Base-by-base conservation (phyloP, 2,329 filamentous ascomycete species). In the Alternaria ethzedia region DNA sequence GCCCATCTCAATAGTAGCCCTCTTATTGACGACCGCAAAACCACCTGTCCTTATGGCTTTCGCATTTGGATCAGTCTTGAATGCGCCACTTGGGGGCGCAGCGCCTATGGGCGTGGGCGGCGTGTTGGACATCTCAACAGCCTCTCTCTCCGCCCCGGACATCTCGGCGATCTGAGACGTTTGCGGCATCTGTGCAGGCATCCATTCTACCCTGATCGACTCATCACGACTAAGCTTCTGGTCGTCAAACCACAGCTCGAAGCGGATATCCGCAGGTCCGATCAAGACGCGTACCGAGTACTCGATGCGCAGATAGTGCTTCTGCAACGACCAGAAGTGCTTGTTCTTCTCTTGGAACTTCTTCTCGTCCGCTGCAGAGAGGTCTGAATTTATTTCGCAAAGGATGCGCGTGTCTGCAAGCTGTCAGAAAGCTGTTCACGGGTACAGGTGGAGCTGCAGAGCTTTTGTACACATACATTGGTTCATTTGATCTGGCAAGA, bases 201-300 rank as follows among this genome's bases (percentile, higher is more conserved):
- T 46, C 77, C 78, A 80, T 9, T 79, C 75, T 0, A 81, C 77
- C n/a, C 67, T 73, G n/a, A 80, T 78, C 1, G 75, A 72, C 23
- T 78, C 69, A 49, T 79, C 77, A 9, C 70, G 69, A 45, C 71
- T 75, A 5, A 80, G 68, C 57, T 79, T 80, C 32, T 76, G 72
- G 30, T 75, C 74, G 26, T 79, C 69, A 59, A 77, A 77, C 77
- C 79, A 81, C 1, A 81, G 72, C 67, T 80, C 79, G 58, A 81
- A 81, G 4, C 70, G 68, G 7, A 82, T 70, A 32, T 81, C 79
- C 0, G 80, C 80, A 0, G 79, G 78, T 0, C 79, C 80, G 23
- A 81, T 76, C 44, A 79, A 63, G 12, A 81, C 79, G n/a, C 75
- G 70, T 3, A 82, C 70, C 12, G 77, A 64, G 56, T 78, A 81